Base-by-base conservation (phyloP, 129 eudicot species). In the Dittrichia graveolens region DNA sequence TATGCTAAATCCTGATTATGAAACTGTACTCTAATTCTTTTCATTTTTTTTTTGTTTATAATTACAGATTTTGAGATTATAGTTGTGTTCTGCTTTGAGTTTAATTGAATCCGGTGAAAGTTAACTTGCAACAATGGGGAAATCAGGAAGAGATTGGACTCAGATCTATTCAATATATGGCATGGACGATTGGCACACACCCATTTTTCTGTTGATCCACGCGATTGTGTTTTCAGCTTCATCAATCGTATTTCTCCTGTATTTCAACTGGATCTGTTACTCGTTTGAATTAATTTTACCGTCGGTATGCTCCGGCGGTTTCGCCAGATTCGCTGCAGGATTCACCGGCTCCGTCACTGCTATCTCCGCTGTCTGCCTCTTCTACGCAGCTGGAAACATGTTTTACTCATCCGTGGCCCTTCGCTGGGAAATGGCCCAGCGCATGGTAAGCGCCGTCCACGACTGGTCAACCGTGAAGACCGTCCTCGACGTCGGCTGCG, bases 111-210 rank as follows among this genome's bases (percentile, higher is more conserved):
- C 47, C 44, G 69, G 67, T 60, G n/a, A 77, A 41, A 47, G n/a
- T 60, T 19, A 60, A 12, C 3, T 42, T 61, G 13, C 37, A 54
- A 70, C 10, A 67, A 88, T 86, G 97, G 92, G 92, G 37, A 86
- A 86, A 83, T 44, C 88, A 50, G 95, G 93, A 8, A 76, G 96
- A 84, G 97, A 91, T 43, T 91, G 97, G 97, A 81, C 86, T 6
- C 97, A 91, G 93, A 91, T 91, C 93, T 91, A 91, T 15, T 77
- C 96, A 71, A 91, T 91, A 64, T 91, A 91, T 75, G 96, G 97
- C 31, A 76, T 91, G 52, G 97, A 91, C 42, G 96, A 88, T 62
- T 88, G 91, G 87, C 96, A 88, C 46, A 88, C 93, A 4, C 93
- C 89, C 12, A 50, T 84, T 5, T 88, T 91, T 46, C 89, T 91